Percentiles rank a stretch among this genome's conserved stretches.
Conservation (phyloP, 1,284 basidiomycete genomes). For the Cryptococcus hybrid region DNA sequence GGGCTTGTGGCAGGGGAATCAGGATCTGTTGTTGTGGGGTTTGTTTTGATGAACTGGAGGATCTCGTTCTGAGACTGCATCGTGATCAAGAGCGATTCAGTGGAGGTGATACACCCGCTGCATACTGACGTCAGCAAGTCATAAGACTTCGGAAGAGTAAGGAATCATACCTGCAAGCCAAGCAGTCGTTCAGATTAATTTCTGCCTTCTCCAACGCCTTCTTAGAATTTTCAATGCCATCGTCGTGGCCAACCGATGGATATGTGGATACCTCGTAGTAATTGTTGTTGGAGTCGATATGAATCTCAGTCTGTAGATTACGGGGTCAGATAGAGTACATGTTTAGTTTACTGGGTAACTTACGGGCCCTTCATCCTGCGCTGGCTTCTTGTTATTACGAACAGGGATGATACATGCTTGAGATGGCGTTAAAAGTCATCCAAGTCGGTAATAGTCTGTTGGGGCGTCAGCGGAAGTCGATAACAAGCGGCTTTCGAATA, state of each 20-base stretch:
- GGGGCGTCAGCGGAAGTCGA: constrained; percentile 3
- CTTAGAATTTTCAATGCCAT: constrained; percentile 20
- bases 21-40: constrained; percentile 39
- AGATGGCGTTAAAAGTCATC: constrained; percentile 98
- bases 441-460: constrained; percentile 66
- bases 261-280: constrained; percentile 49
- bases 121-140: not conserved
- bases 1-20: constrained; percentile 14
- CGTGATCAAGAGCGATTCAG: constrained; percentile 96
- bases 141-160: not conserved
- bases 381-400: constrained; percentile 23
- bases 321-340: not conserved
- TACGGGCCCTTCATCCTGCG: constrained; percentile 23
- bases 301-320: constrained; percentile 69
- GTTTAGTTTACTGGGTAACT: not conserved
- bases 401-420: constrained; percentile 99
- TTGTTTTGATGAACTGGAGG: constrained; percentile 64
- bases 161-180: constrained; percentile 52
- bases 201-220: constrained; percentile 85
- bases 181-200: constrained; percentile 92
- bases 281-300: constrained; percentile 62
- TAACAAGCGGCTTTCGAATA: not conserved
- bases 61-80: constrained; percentile 94
- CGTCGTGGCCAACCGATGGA: constrained; percentile 18
- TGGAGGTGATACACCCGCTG: constrained; percentile 97